Percentiles rank a stretch among this genome's conserved stretches.
Evolutionary conservation across 78 protist genomes (phyloP).

Genomic region (Carpediemonas membranifera): DNA sequence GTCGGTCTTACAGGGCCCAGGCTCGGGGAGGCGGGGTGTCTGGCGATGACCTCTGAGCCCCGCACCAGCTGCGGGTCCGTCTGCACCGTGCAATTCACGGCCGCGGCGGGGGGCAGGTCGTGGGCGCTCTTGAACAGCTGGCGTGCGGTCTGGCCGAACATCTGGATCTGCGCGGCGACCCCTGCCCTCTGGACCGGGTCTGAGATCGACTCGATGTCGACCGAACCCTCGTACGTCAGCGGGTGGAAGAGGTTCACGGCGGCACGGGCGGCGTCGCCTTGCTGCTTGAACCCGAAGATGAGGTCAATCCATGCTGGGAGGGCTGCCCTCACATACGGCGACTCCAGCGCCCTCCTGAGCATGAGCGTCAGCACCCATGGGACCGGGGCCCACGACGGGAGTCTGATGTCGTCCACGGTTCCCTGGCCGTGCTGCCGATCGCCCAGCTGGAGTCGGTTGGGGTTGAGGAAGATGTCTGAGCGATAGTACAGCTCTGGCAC

Average conservation of each 20-base stretch:
- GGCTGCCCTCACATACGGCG: slow-evolving; percentile 3
- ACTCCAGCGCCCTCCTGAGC: slow-evolving; percentile 13
- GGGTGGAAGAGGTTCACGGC: slow-evolving; percentile 18
- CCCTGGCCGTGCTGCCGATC: too few relatives aligned
- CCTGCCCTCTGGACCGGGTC: too few relatives aligned
- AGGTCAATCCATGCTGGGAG: slow-evolving; percentile 25
- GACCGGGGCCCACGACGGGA: slow-evolving; percentile 83
- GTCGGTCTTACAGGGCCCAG: too few relatives aligned
- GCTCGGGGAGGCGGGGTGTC: too few relatives aligned
- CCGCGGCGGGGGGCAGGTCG: too few relatives aligned
- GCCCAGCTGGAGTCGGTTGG: not conserved
- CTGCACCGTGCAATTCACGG: too few relatives aligned
- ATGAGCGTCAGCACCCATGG: not conserved
- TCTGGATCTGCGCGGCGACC: too few relatives aligned
- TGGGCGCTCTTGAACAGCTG: too few relatives aligned
- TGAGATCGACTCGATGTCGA: not conserved
- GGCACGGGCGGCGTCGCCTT: slow-evolving; percentile 4
- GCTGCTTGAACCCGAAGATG: slow-evolving; percentile 25
- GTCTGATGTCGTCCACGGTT: slow-evolving; percentile 46
- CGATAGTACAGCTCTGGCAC: slow-evolving; percentile 7
- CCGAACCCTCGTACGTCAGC: slow-evolving; percentile 12
- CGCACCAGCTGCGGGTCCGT: too few relatives aligned
- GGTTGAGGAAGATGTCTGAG: not conserved
- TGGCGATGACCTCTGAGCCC: too few relatives aligned
- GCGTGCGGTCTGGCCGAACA: too few relatives aligned